Evolutionary conservation across 148 eudicot genomes (phyloP).

Genomic region (Fagopyrum tataricum): DNA sequence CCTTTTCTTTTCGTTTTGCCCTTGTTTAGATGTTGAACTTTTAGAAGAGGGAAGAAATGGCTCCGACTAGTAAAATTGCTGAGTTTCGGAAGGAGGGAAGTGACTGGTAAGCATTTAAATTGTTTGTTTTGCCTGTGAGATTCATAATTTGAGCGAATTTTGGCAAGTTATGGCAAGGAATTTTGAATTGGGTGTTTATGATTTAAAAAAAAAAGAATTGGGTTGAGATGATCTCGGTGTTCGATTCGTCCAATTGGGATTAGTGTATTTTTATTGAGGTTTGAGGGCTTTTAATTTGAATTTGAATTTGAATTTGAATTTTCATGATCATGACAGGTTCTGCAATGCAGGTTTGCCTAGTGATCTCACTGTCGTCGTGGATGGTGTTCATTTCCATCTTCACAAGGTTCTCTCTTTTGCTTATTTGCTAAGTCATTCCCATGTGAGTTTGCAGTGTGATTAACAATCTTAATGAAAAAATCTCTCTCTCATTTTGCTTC

Average conservation of each 20-base stretch:
- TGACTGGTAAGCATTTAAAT: slow-evolving; percentile 50
- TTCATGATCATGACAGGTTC: slow-evolving; percentile 63
- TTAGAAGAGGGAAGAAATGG: slow-evolving; percentile 29
- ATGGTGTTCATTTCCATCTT: slow-evolving; percentile 57
- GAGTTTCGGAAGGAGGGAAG: slow-evolving; percentile 60
- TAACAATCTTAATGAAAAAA: not conserved
- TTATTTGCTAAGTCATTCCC: not conserved
- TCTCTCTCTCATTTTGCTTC: not conserved
- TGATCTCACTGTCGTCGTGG: slow-evolving; percentile 58
- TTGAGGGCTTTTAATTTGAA: not conserved
- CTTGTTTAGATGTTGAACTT: slow-evolving; percentile 18
- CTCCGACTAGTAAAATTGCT: slow-evolving; percentile 56
- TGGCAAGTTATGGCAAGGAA: not conserved
- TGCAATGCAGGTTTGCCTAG: slow-evolving; percentile 80
- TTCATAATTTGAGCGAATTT: slow-evolving; percentile 3
- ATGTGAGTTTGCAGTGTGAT: not conserved
- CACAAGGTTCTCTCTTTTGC: slow-evolving; percentile 59
- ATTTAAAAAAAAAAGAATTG: not conserved
- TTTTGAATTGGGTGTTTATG: slow-evolving; percentile 1
- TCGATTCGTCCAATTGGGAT: slow-evolving; percentile 7
- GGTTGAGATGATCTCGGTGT: not conserved
- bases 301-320: not conserved
- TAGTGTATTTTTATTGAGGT: slow-evolving; percentile 12
- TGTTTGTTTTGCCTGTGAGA: not conserved
- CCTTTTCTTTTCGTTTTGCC: not conserved